phyloP scores from a whole-genome alignment of 2,329 filamentous ascomycete species.

The Monosporascus sp. region DNA sequence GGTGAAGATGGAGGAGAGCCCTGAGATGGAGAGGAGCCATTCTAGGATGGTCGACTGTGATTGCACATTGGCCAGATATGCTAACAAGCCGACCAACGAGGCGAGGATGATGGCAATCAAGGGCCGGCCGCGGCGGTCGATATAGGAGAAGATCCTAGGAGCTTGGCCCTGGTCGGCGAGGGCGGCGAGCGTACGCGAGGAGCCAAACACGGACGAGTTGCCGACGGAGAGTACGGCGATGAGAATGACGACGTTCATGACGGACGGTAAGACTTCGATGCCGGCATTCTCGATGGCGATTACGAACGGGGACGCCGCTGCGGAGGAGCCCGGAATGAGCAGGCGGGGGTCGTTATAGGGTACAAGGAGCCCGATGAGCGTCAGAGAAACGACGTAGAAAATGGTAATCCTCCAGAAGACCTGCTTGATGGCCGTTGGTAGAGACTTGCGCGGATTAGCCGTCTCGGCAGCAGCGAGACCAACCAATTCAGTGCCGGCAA shows the following conservation, averaged over 20 bases:
- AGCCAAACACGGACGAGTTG: slow-evolving; percentile 88
- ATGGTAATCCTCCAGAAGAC: slow-evolving; percentile 92
- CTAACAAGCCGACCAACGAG: slow-evolving; percentile 64
- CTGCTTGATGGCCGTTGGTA: slow-evolving; percentile 85
- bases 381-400: slow-evolving; percentile 82
- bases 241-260: slow-evolving; percentile 95
- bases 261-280: slow-evolving; percentile 72
- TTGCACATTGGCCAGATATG: slow-evolving; percentile 66
- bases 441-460: slow-evolving; percentile 70
- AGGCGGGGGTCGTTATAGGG: slow-evolving; percentile 64
- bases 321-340: slow-evolving; percentile 49
- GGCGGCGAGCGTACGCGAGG: slow-evolving; percentile 82
- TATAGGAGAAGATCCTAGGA: slow-evolving; percentile 70
- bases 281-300: slow-evolving; percentile 82
- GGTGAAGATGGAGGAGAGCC: slow-evolving; percentile 69
- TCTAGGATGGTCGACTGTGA: slow-evolving; percentile 61
- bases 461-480: slow-evolving; percentile 75
- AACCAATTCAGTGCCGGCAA: slow-evolving; percentile 70
- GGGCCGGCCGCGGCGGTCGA: slow-evolving; percentile 77
- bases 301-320: slow-evolving; percentile 84
- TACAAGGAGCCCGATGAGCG: slow-evolving; percentile 76
- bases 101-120: slow-evolving; percentile 67
- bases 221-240: slow-evolving; percentile 86
- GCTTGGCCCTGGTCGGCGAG: slow-evolving; percentile 85
- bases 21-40: slow-evolving; percentile 75